Percentiles rank a stretch among this genome's conserved stretches.
phyloP scores from a whole-genome alignment of 257 asterid species.

The Solanum gracilifrons region DNA sequence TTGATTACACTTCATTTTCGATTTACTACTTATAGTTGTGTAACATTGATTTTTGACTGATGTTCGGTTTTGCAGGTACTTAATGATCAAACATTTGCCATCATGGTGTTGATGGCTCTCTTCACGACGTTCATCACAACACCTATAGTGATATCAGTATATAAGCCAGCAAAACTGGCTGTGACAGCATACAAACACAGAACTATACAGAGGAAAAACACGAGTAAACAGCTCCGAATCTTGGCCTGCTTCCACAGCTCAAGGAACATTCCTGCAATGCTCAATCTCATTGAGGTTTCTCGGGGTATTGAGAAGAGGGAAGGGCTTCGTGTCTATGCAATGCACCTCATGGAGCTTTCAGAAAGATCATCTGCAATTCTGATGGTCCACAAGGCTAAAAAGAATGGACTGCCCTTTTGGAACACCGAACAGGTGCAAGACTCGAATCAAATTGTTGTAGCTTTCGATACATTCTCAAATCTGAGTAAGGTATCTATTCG shows the following conservation, averaged over 20 bases:
- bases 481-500: constrained; percentile 33
- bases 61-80: constrained; percentile 22
- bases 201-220: constrained; percentile 27
- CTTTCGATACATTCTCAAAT: constrained; percentile 41
- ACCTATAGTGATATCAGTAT: constrained; percentile 37
- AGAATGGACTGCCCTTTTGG: constrained; percentile 34
- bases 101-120: constrained; percentile 56
- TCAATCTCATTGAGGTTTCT: constrained; percentile 45
- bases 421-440: constrained; percentile 20
- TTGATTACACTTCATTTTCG: neutral
- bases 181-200: constrained; percentile 22
- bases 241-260: constrained; percentile 41
- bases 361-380: constrained; percentile 50
- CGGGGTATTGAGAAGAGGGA: constrained; percentile 41
- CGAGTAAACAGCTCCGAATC: constrained; percentile 28
- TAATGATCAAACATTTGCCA: constrained; percentile 51
- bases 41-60: neutral
- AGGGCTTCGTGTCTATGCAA: constrained; percentile 35
- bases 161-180: constrained; percentile 37
- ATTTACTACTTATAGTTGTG: neutral
- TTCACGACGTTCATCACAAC: constrained; percentile 56
- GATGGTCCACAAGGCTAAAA: constrained; percentile 50
- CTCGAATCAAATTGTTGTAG: constrained; percentile 34
- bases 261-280: constrained; percentile 37
- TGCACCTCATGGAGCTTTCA: constrained; percentile 54